Evolutionary conservation across 1,284 basidiomycete species (phyloP).

Genomic region (Cystobasidium pallidum): DNA sequence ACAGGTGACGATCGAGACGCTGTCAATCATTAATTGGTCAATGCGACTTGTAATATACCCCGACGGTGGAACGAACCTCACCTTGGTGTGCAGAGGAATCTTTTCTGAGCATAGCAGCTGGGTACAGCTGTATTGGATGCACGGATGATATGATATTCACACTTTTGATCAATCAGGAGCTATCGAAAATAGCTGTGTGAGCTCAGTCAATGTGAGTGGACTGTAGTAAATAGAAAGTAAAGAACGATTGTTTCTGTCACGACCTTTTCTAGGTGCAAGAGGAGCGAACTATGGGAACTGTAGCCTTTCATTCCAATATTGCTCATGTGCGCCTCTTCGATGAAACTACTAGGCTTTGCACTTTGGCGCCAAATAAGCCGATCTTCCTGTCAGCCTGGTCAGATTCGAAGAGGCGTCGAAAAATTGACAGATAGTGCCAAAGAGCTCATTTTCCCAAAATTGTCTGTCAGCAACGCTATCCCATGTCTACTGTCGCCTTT

Average conservation of each 20-base stretch:
- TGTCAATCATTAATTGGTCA: not conserved
- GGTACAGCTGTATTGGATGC: not conserved
- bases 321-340: no score
- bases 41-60: not conserved
- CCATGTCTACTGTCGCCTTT: no score
- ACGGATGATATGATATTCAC: not conserved
- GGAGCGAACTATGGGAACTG: no score
- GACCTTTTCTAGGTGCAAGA: not conserved
- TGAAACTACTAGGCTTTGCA: not conserved
- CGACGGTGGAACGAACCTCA: no score
- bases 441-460: no score
- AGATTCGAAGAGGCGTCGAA: not conserved
- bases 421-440: no score
- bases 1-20: conserved; percentile 4
- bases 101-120: not conserved
- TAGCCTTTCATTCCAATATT: not conserved
- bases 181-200: no score
- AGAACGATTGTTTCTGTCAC: not conserved
- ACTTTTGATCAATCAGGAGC: not conserved
- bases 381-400: not conserved
- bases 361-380: not conserved
- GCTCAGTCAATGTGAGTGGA: not conserved
- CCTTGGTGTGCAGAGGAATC: not conserved
- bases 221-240: not conserved
- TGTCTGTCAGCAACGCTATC: no score